phyloP scores from a whole-genome alignment of 1,284 basidiomycete genomes.

The Leucoagaricus sp. region DNA sequence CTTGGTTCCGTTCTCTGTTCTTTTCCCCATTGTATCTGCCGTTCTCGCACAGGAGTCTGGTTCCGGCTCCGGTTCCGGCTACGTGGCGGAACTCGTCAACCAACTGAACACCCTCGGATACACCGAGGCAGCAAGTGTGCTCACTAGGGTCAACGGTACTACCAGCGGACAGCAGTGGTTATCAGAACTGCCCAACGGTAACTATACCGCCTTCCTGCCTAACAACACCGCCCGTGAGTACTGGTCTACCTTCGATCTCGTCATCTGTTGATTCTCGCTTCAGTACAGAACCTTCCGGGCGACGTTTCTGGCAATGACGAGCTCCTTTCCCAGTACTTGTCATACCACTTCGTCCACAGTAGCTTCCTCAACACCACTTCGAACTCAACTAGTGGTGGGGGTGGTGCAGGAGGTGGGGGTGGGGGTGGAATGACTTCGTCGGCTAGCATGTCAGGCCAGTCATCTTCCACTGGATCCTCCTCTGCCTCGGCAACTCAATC shows the following conservation, averaged over 20 bases:
- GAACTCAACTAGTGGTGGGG: conserved; percentile 18
- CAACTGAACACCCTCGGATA: conserved; percentile 16
- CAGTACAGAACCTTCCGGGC: conserved; percentile 23
- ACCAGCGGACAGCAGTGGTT: conserved; percentile 45
- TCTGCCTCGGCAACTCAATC: background rate
- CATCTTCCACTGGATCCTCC: conserved; percentile 8
- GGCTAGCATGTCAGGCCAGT: conserved; percentile 2
- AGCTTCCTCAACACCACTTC: conserved; percentile 22
- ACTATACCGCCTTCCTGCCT: conserved; percentile 51
- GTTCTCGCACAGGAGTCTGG: conserved; percentile 16
- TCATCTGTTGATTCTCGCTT: conserved; percentile 4
- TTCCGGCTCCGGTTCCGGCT: conserved; percentile 18
- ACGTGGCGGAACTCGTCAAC: conserved; percentile 13
- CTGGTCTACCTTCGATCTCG: background rate
- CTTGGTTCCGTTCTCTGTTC: conserved; percentile 17
- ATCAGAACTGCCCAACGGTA: conserved; percentile 37
- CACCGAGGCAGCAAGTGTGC: conserved; percentile 17
- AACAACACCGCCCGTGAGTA: conserved; percentile 47
- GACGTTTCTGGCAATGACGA: conserved; percentile 19
- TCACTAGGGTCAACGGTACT: conserved; percentile 38
- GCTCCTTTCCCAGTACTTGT: conserved; percentile 23
- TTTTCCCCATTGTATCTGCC: conserved; percentile 19
- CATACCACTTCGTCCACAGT: conserved; percentile 28
- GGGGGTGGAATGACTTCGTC: conserved; percentile 10
- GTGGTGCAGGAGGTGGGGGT: conserved; percentile 16